Evolutionary conservation across 2,329 filamentous ascomycete species (phyloP), one percentile per base, ranked within the genome.

Genomic region (Colletotrichum sansevieriae): DNA sequence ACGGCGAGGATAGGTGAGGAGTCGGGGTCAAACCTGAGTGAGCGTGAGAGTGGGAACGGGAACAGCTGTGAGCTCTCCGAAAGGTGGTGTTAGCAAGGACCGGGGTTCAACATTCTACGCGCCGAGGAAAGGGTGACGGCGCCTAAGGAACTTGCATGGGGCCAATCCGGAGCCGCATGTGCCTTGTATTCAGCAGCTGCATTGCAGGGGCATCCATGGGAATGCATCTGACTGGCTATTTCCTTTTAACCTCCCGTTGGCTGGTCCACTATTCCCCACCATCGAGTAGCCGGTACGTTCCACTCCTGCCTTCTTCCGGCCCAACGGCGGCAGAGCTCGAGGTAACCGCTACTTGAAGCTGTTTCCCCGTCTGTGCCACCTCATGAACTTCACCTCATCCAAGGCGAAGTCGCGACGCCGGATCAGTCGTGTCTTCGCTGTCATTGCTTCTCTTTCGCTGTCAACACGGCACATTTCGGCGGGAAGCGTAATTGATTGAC

Each of bases 81-180:
- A 41, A 47, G 25, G 22, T 51, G 52, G 33, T 47, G 47, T 55
- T 58, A 70, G 39, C 29, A 29, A 60, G 63, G 35, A 52, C 67
- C 44, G 57, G 68, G 70, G 67, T 71, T 56, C 68, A 67, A 70
- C 56, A 59, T 13, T 65, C 61, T 71, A 71, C 70, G 70, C 70
- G 70, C 70, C 70, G 68, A 71, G 70, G 56, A 71, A 61, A 70
- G 68, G 51, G 70, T 71, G 70, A 71, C 65, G 70, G 70, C 70
- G 70, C 70, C 68, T 71, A 71, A 49, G 58, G 68, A 68, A 65
- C 70, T 69, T 71, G 70, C 70, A 71, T 71, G 57, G 68, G 62
- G 68, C 70, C 70, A 71, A 71, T 71, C 49, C 56, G 52, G 68
- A 71, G 68, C 68, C 70, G 70, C 68, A 71, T 63, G 70, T 71